These are phyloP conservation scores for Blastocladiella emersonii DNA, from an alignment of 371 early-diverging fungal species.

Conservation along the genomic window DNA sequence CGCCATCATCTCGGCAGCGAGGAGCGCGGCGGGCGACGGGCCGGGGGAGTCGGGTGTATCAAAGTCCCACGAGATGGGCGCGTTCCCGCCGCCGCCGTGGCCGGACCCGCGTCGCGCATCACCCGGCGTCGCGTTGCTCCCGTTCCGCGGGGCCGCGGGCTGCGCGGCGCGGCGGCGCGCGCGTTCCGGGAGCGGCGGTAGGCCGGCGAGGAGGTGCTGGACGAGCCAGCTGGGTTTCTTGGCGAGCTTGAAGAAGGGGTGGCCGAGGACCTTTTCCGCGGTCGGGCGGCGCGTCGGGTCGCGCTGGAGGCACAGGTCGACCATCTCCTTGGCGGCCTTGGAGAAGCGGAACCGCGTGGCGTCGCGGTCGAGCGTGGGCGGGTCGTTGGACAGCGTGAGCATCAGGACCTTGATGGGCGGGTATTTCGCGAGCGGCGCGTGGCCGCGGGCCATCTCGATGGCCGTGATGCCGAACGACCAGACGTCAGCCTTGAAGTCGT, in stretches of 20 bases:
- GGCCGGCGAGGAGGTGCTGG: constrained; percentile 35
- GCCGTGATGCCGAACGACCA: constrained; percentile 90
- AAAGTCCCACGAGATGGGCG: no score
- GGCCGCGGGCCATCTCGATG: constrained; percentile 77
- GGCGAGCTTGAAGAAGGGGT: constrained; percentile 71
- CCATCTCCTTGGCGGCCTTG: constrained; percentile 69
- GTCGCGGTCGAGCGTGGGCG: constrained; percentile 73
- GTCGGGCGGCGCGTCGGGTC: constrained; percentile 62
- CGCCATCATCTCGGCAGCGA: no score
- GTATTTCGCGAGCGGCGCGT: constrained; percentile 82
- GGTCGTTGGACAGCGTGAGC: constrained; percentile 76
- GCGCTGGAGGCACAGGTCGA: constrained; percentile 64
- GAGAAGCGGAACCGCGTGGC: constrained; percentile 55
- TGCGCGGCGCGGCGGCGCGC: background rate
- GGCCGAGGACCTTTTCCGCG: constrained; percentile 58
- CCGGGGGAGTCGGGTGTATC: no score
- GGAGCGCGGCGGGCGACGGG: no score
- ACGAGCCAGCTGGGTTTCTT: constrained; percentile 54
- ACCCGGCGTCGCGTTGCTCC: no score
- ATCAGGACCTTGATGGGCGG: constrained; percentile 80
- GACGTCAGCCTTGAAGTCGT: constrained; percentile 82
- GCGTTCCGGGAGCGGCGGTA: constrained; percentile 43
- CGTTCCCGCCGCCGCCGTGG: no score
- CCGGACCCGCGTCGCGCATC: no score
- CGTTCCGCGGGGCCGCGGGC: background rate